These are phyloP conservation scores for Calocybe gangraenosa DNA, from an alignment of 768 basidiomycete genomes.

Conservation along the genomic window DNA sequence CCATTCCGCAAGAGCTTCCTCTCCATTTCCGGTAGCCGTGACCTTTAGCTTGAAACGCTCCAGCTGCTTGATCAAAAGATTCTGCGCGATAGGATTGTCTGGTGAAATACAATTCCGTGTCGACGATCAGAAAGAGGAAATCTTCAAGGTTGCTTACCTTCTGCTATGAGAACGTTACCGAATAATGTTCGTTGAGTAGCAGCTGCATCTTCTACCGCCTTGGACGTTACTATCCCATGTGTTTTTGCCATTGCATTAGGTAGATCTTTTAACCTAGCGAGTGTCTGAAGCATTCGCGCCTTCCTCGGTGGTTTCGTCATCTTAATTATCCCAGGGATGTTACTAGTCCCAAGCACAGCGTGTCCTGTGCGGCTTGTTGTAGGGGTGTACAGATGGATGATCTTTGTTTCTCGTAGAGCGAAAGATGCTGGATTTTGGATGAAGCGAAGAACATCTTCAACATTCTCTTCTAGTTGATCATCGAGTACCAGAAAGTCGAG, in stretches of 20 bases:
- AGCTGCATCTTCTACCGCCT: slow-evolving; percentile 42
- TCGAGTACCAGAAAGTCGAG: slow-evolving; percentile 69
- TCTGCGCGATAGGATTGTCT: slow-evolving; percentile 73
- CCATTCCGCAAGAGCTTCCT: slow-evolving; percentile 69
- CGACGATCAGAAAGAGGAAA: background rate
- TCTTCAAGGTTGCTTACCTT: slow-evolving; percentile 38
- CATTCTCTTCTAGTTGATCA: slow-evolving; percentile 55
- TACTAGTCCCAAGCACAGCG: slow-evolving; percentile 44
- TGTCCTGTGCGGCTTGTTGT: slow-evolving; percentile 55
- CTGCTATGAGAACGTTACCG: slow-evolving; percentile 69
- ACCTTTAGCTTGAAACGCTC: slow-evolving; percentile 59
- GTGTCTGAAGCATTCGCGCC: slow-evolving; percentile 52
- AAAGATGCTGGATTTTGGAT: slow-evolving; percentile 35
- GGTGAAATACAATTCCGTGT: slow-evolving; percentile 1
- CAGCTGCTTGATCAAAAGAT: slow-evolving; percentile 63
- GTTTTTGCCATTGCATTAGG: slow-evolving; percentile 38
- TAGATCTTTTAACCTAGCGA: slow-evolving; percentile 56
- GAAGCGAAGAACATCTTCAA: slow-evolving; percentile 52
- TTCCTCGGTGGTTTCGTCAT: slow-evolving; percentile 72
- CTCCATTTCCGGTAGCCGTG: slow-evolving; percentile 59
- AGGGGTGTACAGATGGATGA: slow-evolving; percentile 71
- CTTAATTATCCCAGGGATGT: slow-evolving; percentile 52
- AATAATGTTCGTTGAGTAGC: slow-evolving; percentile 50
- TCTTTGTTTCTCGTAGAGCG: slow-evolving; percentile 49
- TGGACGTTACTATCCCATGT: slow-evolving; percentile 31